These are phyloP conservation scores for Cladosporium velox DNA, from an alignment of 2,329 filamentous ascomycete species.

Conservation along the genomic window DNA sequence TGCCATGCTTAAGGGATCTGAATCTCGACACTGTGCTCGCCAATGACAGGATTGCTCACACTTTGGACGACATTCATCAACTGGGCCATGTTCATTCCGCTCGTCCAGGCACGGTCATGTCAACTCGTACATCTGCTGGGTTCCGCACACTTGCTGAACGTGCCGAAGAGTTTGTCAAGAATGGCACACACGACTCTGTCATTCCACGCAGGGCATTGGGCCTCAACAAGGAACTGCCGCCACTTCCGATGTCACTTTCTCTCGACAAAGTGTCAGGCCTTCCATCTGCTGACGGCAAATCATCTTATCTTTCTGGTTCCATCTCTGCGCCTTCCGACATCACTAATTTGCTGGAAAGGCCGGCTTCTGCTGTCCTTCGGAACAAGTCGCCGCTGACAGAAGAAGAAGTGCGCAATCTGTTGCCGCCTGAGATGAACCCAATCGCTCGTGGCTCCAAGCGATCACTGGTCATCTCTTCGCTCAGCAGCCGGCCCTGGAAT, in stretches of 20 bases:
- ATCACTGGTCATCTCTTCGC: constrained; percentile 37
- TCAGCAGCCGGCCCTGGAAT: constrained; percentile 50
- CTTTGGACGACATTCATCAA: constrained; percentile 40
- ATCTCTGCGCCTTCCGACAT: constrained; percentile 37
- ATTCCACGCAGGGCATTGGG: constrained; percentile 26
- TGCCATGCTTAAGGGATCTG: constrained; percentile 47
- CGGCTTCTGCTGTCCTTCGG: constrained; percentile 34
- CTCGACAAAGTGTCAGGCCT: constrained; percentile 31
- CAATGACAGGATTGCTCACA: constrained; percentile 41
- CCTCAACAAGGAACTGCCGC: constrained; percentile 40
- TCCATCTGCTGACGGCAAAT: constrained; percentile 29
- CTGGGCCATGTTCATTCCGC: constrained; percentile 25
- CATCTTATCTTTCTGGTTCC: constrained; percentile 36
- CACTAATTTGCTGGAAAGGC: constrained; percentile 29
- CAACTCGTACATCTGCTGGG: constrained; percentile 40
- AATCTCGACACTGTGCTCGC: constrained; percentile 40
- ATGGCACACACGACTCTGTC: constrained; percentile 41
- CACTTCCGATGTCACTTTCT: constrained; percentile 36
- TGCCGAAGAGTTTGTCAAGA: constrained; percentile 40
- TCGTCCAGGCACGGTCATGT: constrained; percentile 38
- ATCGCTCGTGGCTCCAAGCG: constrained; percentile 36
- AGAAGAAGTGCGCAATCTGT: constrained; percentile 35
- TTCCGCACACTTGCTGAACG: constrained; percentile 41
- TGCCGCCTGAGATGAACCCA: constrained; percentile 38
- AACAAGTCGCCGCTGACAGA: constrained; percentile 34